Evolutionary conservation across 2,329 filamentous ascomycete genomes (phyloP).

Genomic region (Mariannaea elegans): DNA sequence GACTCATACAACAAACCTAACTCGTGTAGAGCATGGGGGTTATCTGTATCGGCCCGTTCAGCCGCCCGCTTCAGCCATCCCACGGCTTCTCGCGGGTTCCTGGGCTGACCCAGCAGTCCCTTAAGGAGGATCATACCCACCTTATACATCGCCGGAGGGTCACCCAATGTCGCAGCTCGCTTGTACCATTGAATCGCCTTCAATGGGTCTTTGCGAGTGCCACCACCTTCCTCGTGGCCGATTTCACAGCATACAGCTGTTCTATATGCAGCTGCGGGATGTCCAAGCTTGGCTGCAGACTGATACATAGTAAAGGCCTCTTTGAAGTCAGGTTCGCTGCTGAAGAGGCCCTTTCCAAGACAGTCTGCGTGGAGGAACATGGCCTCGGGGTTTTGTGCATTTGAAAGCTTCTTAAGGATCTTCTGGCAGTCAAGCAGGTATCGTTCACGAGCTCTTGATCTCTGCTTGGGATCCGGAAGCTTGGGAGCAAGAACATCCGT

Average conservation of each 20-base stretch:
- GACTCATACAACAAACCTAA: constrained; percentile 74
- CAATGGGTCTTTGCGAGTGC: constrained; percentile 86
- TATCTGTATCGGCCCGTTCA: constrained; percentile 85
- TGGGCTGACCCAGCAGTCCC: constrained; percentile 86
- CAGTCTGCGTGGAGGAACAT: constrained; percentile 96
- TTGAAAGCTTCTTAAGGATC: constrained; percentile 86
- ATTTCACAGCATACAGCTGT: constrained; percentile 98
- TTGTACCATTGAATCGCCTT: constrained; percentile 99
- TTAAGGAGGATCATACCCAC: constrained; percentile 96
- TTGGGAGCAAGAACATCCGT: constrained; percentile 75
- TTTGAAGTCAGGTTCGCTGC: constrained; percentile 82
- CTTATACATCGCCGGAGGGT: constrained; percentile 97
- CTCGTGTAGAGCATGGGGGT: constrained; percentile 95
- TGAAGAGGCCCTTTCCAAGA: constrained; percentile 82
- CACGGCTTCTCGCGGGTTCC: constrained; percentile 85
- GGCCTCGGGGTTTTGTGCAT: constrained; percentile 78
- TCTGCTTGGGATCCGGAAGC: constrained; percentile 74
- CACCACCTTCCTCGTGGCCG: constrained; percentile 91
- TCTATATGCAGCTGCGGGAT: constrained; percentile 87
- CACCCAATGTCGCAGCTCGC: constrained; percentile 87
- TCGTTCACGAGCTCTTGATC: constrained; percentile 80
- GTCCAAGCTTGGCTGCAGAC: constrained; percentile 88
- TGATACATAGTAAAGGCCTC: constrained; percentile 95
- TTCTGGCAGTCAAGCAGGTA: constrained; percentile 90
- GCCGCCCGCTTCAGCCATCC: constrained; percentile 94